Base-by-base conservation (phyloP, 192 early-diverging fungal genomes). In the Backusella sp. region DNA sequence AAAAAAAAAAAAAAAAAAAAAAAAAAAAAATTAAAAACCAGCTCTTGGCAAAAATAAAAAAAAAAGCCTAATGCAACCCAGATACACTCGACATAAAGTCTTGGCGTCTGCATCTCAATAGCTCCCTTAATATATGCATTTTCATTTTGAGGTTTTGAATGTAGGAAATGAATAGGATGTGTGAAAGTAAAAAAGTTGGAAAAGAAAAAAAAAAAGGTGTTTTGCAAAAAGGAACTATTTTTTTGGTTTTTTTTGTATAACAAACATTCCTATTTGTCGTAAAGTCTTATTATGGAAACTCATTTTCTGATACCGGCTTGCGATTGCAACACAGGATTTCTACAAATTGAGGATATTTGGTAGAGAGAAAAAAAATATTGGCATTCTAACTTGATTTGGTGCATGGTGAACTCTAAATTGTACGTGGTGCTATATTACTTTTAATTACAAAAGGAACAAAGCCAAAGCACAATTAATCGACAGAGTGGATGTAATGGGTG, bases 11-110 rank as follows among this genome's bases (percentile, higher is more conserved):
- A n/a, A n/a, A 44, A 5, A 44, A 44, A 23, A 56, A 56, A 56
- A 68, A 36, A 68, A 21, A 39, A 36, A 21, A n/a, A 68, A 36
- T 69, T 69, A 14, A 69, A 69, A 69, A 21, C 17, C 68, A 39
- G 67, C 34, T 69, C 67, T 69, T 69, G 67, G 67, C 67, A 68
- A 68, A 66, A 67, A 28, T 67, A 66, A 32, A 68, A 11, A 36
- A 39, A 68, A 39, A 41, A 7, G 21, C 68, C 37, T 14, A 37
- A 39, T 69, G 21, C 34, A 69, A 69, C 35, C 34, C 17, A 69
- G n/a, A 39, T 69, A 67, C 66, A 36, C 30, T 67, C 35, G 30
- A 68, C 66, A 36, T 68, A 36, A 69, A 69, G 68, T 69, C 68
- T 69, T 69, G 68, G 68, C 68, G 34, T 62, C 56, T 62, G 56